Evolutionary conservation across 805 yeast genomes (phyloP), one percentile per base, ranked within the genome.

Genomic region (Isabelozyma rhagii): DNA sequence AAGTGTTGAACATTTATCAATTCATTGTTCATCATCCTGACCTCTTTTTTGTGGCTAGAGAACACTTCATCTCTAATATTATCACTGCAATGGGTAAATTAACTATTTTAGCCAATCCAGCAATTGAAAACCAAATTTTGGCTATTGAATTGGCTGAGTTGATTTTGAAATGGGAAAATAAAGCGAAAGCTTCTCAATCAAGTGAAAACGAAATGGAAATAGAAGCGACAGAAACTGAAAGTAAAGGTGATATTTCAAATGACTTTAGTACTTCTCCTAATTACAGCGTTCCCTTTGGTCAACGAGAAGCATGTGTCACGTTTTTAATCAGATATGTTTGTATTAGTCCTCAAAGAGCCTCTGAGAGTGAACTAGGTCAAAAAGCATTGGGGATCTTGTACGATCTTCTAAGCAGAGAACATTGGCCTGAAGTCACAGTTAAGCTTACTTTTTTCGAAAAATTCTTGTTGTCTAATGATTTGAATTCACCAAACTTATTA

Each of bases 11-110:
- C 51, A 87, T 94, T 10, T 94, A 90, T 57, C 96, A 90, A 61
- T 90, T 93, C 58, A 82, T 94, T 66, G 89, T 89, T 34, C 86
- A 84, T 46, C 96, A 94, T 57, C 82, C 96, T 0, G 93, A 86
- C 51, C 70, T 90, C 46, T 94, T 94, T 66, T 93, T 81, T 61
- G 83, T 83, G 47, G 92, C 93, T 13, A 78, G 98, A 49, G 97
- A 90, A 56, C 89, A 90, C 49, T 94, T 93, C 60, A 83, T 91
- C 51, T 87, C 96, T 2, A 89, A 87, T 56, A 88, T 93, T 49
- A 88, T 94, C 47, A 82, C 92, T 3, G 96, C 96, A 1, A 88
- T 94, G 91, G 96, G 96, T 13, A 90, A 91, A 60, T 72, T 94
- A 47, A 87, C 96, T 0, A 82, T 89, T 45, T 72, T 84, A 59